Conservation (phyloP, 192 early-diverging fungal species). For the Coemansia sp. region DNA sequence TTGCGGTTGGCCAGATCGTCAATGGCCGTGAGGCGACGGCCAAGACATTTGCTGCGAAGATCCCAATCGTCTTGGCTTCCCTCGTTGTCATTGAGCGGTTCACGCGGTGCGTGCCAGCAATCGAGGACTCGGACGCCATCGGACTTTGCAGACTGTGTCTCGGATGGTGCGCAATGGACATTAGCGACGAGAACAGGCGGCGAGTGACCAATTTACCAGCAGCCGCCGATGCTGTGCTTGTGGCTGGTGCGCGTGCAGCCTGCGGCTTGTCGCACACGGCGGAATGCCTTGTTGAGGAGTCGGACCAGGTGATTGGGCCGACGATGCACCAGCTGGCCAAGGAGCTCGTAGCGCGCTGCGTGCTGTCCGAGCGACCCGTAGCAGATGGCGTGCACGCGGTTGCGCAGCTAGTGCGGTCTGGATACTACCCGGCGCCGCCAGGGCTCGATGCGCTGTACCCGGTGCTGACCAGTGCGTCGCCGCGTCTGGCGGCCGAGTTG, state of each 20-base stretch:
- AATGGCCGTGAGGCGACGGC: background rate
- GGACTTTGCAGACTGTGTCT: constrained; percentile 25
- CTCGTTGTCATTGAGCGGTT: constrained; percentile 23
- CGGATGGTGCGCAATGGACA: constrained; percentile 11
- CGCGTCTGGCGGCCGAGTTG: constrained; percentile 16
- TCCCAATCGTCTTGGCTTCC: constrained; percentile 16
- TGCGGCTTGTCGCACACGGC: constrained; percentile 14
- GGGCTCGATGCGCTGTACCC: constrained; percentile 15
- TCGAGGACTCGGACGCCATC: constrained; percentile 19
- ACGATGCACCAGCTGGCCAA: constrained; percentile 31
- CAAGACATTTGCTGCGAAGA: background rate
- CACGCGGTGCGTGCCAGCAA: constrained; percentile 8
- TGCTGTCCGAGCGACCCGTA: constrained; percentile 28
- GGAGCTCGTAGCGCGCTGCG: constrained; percentile 22
- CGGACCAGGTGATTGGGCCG: constrained; percentile 7
- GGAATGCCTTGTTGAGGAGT: constrained; percentile 1
- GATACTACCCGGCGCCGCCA: constrained; percentile 13
- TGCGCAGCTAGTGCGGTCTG: constrained; percentile 16
- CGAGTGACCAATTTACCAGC: background rate
- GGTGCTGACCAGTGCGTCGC: constrained; percentile 26
- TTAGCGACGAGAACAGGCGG: background rate
- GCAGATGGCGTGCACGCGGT: constrained; percentile 24
- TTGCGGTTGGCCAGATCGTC: background rate
- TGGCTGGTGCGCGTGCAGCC: constrained; percentile 11
- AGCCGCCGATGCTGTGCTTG: constrained; percentile 5